Evolutionary conservation across 495 filamentous ascomycete genomes (phyloP).

Genomic region (Xylaria cubensis): DNA sequence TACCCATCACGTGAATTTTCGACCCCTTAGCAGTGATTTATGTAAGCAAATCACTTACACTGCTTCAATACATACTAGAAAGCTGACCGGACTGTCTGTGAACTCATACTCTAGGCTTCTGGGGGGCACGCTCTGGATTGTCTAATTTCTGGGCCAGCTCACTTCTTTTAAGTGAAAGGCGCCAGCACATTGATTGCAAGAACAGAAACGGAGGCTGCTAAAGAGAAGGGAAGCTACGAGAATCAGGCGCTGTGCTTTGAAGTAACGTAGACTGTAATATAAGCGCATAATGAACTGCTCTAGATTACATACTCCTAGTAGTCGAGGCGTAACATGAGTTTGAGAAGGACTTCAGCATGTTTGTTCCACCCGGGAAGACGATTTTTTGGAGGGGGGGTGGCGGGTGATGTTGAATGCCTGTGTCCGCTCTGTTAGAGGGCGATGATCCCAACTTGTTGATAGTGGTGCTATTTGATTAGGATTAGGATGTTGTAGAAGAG

Average conservation of each 20-base stretch:
- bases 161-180: constrained; percentile 25
- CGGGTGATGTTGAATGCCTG: constrained; percentile 69
- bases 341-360: constrained; percentile 65
- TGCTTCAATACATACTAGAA: too few species aligned
- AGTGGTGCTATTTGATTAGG: too few species aligned
- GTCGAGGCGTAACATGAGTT: constrained; percentile 69
- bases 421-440: constrained; percentile 30
- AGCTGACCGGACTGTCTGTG: constrained; percentile 62
- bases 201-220: constrained; percentile 45
- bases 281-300: constrained; percentile 64
- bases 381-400: constrained; percentile 46
- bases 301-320: too few species aligned
- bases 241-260: constrained; percentile 67
- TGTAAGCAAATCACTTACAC: too few species aligned
- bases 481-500: too few species aligned
- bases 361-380: constrained; percentile 61
- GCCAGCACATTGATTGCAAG: constrained; percentile 50
- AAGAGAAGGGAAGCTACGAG: constrained; percentile 47
- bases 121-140: constrained; percentile 62
- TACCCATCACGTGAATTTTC: too few species aligned
- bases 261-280: constrained; percentile 57
- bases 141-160: too few species aligned
- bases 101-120: constrained; percentile 54
- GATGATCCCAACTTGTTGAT: too few species aligned
- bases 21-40: too few species aligned